These are phyloP conservation scores for Erodium texanum DNA, from an alignment of 441 rosid genomes.

Conservation along the genomic window DNA sequence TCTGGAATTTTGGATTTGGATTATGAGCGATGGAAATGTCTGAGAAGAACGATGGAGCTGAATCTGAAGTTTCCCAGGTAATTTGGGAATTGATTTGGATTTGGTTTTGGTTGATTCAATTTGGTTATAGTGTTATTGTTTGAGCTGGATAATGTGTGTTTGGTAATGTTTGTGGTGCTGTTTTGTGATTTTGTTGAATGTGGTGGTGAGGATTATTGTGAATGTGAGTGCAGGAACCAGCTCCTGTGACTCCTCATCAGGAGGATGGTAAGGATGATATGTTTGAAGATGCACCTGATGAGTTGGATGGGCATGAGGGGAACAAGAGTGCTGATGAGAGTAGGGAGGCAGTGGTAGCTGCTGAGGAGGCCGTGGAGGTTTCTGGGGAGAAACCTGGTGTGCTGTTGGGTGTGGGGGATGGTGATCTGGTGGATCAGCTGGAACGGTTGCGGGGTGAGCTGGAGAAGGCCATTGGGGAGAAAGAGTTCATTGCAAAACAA, in stretches of 20 bases:
- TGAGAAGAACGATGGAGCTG: background rate
- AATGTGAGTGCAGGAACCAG: background rate
- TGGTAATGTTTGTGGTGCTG: background rate
- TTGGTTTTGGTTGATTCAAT: background rate
- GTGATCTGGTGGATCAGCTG: constrained; percentile 21
- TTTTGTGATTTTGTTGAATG: background rate
- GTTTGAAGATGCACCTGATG: constrained; percentile 89
- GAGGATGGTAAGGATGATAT: constrained; percentile 52
- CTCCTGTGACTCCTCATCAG: constrained; percentile 7
- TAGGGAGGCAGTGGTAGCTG: constrained; percentile 18
- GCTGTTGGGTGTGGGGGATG: constrained; percentile 17
- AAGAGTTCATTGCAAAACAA: constrained; percentile 29
- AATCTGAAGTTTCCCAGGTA: background rate
- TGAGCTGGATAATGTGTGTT: background rate
- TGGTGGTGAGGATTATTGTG: background rate
- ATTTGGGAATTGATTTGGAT: background rate
- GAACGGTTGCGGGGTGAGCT: constrained; percentile 24
- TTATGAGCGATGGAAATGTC: constrained; percentile 4
- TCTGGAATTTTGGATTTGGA: constrained; percentile 3
- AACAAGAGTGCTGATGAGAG: constrained; percentile 15
- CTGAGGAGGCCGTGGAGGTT: constrained; percentile 8
- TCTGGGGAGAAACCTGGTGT: constrained; percentile 15
- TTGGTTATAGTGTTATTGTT: background rate
- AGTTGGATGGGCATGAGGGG: constrained; percentile 33
- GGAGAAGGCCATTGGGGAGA: constrained; percentile 33